These are phyloP conservation scores for Blastocystis sp. DNA, from an alignment of 352 stramenopile species.

Conservation along the genomic window DNA sequence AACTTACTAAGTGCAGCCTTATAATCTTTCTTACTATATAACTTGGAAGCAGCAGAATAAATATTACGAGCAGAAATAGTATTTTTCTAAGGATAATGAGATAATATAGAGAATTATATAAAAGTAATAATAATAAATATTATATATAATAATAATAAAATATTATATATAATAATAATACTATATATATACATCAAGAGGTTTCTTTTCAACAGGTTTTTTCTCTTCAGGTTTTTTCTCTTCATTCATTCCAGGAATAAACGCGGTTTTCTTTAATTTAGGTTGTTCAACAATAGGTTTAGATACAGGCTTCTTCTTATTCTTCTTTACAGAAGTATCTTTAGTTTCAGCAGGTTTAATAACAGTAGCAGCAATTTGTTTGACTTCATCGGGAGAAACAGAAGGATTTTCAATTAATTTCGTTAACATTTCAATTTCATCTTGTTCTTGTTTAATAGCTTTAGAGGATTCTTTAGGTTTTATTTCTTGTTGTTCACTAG, in stretches of 20 bases:
- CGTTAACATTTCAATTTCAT: not conserved
- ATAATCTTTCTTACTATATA: no score
- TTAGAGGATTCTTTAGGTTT: not conserved
- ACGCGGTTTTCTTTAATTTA: slow-evolving; percentile 20
- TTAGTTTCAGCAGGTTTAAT: not conserved
- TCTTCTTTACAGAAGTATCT: slow-evolving; percentile 6
- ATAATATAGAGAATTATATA: no score
- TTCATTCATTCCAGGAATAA: slow-evolving; percentile 11
- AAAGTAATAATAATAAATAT: no score
- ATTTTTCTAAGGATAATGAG: no score
- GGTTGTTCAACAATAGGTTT: slow-evolving; percentile 17
- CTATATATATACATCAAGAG: slow-evolving; percentile 19
- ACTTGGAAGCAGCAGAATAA: no score
- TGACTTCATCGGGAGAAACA: not conserved
- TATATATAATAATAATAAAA: no score
- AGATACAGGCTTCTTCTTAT: not conserved
- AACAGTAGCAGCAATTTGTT: not conserved
- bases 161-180: no score
- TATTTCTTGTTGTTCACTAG: not conserved
- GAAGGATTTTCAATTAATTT: not conserved
- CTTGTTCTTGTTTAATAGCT: not conserved
- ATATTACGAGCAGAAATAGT: no score
- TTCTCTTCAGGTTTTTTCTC: slow-evolving; percentile 2
- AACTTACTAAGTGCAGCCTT: no score
- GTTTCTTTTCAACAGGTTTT: slow-evolving; percentile 31